Evolutionary conservation across 495 filamentous ascomycete species (phyloP), one percentile per base, ranked within the genome.

Genomic region (Tirmania nivea): DNA sequence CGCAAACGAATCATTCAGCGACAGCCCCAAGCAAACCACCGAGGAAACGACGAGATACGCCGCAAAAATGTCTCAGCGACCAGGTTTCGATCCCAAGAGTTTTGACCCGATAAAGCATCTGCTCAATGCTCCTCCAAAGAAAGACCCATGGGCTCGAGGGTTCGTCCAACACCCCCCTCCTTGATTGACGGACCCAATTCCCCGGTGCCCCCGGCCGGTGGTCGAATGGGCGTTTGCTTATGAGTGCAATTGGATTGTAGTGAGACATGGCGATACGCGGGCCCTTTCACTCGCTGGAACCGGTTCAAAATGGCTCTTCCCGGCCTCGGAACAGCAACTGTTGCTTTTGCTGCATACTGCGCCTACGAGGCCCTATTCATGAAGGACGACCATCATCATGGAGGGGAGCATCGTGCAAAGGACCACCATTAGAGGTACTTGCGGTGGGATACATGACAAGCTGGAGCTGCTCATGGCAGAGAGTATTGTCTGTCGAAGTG

Each of bases 231-330:
- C 17, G 56, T 59, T 19, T 56, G 56, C 25, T 31, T 31, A 31
- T 7, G 4, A 7, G 25, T 31, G 25, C 25, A 31, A 49, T 53
- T 56, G 9, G 25, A 17, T 61, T 34, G 42, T 66, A 97, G 90
- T 57, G 90, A 97, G 69, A 72, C 82, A 65, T 97, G 90, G 90
- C 79, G 90, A 61, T 95, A 92, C 71, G 78, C 78, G 49, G 92
- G 88, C 59, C 81, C 78, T 45, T 96, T 95, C 75, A 79, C 78
- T 54, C 77, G 89, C 52, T 83, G 69, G 67, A 89, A 92, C 71
- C 84, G 90, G 20, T 93, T 94, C 73, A 83, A 77, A 68, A 71
- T 77, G 54, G 70, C 78, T 53, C 82, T 97, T 68, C 90, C 90
- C 34, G 90, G 90, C 50, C 71, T 97, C 50, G 92, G 90, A 48